These are phyloP conservation scores for Raffaelea deltoideospora DNA, from an alignment of 2,329 filamentous ascomycete genomes.

Conservation along the genomic window DNA sequence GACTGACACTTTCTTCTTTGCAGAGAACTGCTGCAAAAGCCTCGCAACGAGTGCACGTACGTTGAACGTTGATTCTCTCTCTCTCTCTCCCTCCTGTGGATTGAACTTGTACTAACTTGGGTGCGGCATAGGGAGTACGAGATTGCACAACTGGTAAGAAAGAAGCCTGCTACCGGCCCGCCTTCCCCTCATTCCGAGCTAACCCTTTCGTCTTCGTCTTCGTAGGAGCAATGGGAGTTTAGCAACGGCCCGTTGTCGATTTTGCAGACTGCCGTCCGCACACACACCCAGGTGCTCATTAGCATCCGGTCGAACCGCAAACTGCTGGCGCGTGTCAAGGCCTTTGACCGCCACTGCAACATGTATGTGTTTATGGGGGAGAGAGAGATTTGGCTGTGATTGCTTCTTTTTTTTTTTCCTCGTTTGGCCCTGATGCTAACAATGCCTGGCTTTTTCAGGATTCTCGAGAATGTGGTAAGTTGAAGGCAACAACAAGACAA, in stretches of 20 bases:
- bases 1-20: neutral
- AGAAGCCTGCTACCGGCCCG: neutral
- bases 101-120: neutral
- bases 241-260: constrained; percentile 55
- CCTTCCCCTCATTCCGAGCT: no score
- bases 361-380: constrained; percentile 41
- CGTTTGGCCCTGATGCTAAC: neutral
- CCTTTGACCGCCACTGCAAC: constrained; percentile 97
- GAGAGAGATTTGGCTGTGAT: no score
- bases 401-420: neutral
- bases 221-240: constrained; percentile 38
- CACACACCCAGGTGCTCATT: constrained; percentile 90
- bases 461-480: constrained; percentile 18
- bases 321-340: constrained; percentile 91
- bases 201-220: no score
- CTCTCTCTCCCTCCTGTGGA: neutral
- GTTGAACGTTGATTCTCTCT: neutral
- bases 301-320: constrained; percentile 98
- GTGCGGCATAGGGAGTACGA: constrained; percentile 60
- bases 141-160: constrained; percentile 48
- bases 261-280: constrained; percentile 89
- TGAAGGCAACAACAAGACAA: no score
- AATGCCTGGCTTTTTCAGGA: constrained; percentile 2
- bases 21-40: constrained; percentile 11
- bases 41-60: constrained; percentile 11